A percentile compares a stretch with the other conserved stretches of the same genome.
Conservation (phyloP, 192 early-diverging fungal species). For the Rhizophlyctis rosea region DNA sequence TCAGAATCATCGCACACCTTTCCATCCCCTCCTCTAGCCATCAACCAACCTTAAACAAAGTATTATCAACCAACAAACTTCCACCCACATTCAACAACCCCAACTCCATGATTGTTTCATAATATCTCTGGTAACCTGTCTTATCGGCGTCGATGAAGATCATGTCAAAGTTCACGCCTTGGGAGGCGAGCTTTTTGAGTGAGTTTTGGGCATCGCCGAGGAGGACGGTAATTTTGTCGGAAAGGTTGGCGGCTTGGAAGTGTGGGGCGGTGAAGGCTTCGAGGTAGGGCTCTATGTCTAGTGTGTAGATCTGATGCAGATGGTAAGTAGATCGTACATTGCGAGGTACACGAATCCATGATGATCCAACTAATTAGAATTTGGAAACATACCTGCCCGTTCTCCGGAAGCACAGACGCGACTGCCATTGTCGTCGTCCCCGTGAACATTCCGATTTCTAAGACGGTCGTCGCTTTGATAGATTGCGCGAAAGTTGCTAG, state of each 20-base stretch:
- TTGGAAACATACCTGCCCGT: slow-evolving; percentile 58
- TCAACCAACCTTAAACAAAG: neutral
- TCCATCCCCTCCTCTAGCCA: neutral
- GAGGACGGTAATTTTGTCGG: neutral
- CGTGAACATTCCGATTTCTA: slow-evolving; percentile 71
- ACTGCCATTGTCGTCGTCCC: slow-evolving; percentile 65
- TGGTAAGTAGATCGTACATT: slow-evolving; percentile 31
- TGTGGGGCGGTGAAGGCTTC: slow-evolving; percentile 35
- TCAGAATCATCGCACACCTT: neutral
- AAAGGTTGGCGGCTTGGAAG: slow-evolving; percentile 1
- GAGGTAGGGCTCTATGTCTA: slow-evolving; percentile 31
- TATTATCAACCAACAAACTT: slow-evolving; percentile 66
- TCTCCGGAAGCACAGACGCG: slow-evolving; percentile 59
- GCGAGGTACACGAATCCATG: slow-evolving; percentile 19
- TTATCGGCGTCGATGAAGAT: slow-evolving; percentile 76
- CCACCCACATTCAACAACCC: slow-evolving; percentile 54
- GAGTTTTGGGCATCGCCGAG: slow-evolving; percentile 20
- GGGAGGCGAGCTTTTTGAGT: slow-evolving; percentile 43
- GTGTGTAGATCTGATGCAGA: slow-evolving; percentile 4
- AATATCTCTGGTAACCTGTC: slow-evolving; percentile 60
- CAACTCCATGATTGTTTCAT: slow-evolving; percentile 59
- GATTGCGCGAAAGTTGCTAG: slow-evolving; percentile 49
- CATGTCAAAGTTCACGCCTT: slow-evolving; percentile 55
- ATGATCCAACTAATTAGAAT: too few species aligned
- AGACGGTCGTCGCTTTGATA: slow-evolving; percentile 44